Conservation (phyloP, 164 flowering plant genomes). For the Berberis thunbergii region DNA sequence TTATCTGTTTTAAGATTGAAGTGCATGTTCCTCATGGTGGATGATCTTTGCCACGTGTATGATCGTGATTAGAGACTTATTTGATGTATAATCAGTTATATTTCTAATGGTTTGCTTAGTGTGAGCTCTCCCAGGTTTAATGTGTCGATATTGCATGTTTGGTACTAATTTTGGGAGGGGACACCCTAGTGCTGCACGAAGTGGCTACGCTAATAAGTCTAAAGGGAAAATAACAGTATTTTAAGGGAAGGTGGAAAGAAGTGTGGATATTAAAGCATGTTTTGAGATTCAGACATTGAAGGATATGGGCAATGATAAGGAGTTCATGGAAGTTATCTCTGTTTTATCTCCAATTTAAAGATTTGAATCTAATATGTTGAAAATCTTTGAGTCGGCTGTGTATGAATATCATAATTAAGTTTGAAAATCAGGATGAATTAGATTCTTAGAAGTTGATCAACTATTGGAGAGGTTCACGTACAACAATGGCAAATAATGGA, state of each 20-base stretch:
- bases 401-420: too few species aligned
- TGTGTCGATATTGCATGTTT: constrained; percentile 9
- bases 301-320: constrained; percentile 14
- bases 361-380: too few species aligned
- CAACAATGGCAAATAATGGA: too few species aligned
- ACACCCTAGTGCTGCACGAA: constrained; percentile 20
- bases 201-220: constrained; percentile 18
- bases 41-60: too few species aligned
- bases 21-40: too few species aligned
- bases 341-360: not conserved
- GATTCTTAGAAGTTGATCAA: too few species aligned
- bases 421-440: not conserved
- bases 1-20: too few species aligned
- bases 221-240: constrained; percentile 19
- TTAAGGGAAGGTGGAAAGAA: constrained; percentile 17
- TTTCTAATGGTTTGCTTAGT: not conserved
- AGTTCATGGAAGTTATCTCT: constrained; percentile 16
- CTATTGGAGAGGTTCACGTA: too few species aligned
- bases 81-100: not conserved
- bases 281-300: constrained; percentile 6
- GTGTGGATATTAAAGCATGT: constrained; percentile 21
- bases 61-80: too few species aligned
- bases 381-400: too few species aligned
- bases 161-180: constrained; percentile 39
- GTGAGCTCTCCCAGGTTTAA: constrained; percentile 29